phyloP scores from a whole-genome alignment of 2,329 filamentous ascomycete species.

The Colletotrichum simmondsii region DNA sequence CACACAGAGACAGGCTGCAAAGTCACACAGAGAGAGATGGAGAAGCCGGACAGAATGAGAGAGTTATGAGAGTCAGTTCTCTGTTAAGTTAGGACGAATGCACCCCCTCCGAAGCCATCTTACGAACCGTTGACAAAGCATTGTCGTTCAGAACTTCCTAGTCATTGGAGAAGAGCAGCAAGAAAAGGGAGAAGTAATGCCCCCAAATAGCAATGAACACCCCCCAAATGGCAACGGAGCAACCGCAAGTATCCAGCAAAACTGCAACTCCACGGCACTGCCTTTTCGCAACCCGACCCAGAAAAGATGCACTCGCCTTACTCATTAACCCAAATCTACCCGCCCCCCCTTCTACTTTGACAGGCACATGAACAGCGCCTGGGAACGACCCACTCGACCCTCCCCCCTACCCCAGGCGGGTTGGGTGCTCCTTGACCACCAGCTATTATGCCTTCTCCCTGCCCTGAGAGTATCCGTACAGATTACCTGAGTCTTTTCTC shows the following conservation, averaged over 20 bases:
- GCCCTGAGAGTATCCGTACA: too few relatives aligned
- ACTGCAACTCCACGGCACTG: constrained; percentile 9
- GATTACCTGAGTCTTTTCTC: background rate
- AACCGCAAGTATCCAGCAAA: background rate
- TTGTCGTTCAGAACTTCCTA: background rate
- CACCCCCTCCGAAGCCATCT: background rate
- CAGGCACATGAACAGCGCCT: background rate
- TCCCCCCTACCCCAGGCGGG: background rate
- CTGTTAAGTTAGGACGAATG: background rate
- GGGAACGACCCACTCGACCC: too few relatives aligned
- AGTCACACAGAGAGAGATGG: background rate
- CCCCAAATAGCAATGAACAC: constrained; percentile 11
- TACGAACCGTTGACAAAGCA: constrained; percentile 5
- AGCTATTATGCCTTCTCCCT: background rate
- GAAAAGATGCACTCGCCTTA: constrained; percentile 23
- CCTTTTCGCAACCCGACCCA: background rate
- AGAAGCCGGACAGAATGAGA: too few relatives aligned
- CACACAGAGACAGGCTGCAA: background rate
- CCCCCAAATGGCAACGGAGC: background rate
- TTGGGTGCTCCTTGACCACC: background rate
- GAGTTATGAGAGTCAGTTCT: too few relatives aligned
- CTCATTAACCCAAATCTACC: constrained; percentile 11
- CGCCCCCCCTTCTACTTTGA: background rate
- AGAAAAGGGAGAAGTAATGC: too few relatives aligned
- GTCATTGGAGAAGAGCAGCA: background rate